Evolutionary conservation across 2,329 filamentous ascomycete genomes (phyloP).

Genomic region (Talaromyces sp.): DNA sequence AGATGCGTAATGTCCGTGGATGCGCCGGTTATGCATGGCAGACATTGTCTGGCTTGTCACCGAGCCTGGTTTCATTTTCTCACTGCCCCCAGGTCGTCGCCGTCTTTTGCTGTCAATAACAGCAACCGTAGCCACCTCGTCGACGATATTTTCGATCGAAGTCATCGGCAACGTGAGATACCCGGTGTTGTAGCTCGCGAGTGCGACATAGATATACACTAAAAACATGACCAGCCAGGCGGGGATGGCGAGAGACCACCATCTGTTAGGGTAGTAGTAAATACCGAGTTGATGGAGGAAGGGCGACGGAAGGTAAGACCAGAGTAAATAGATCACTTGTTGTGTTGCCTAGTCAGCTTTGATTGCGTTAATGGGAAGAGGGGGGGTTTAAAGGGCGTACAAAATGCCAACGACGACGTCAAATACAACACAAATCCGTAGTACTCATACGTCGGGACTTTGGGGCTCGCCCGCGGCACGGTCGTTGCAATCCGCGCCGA

Average conservation of each 20-base stretch:
- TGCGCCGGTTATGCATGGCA: slow-evolving; percentile 29
- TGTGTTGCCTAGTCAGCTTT: neutral
- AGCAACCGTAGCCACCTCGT: slow-evolving; percentile 82
- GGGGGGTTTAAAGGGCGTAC: slow-evolving; percentile 37
- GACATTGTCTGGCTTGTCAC: slow-evolving; percentile 40
- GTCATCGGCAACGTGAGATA: slow-evolving; percentile 77
- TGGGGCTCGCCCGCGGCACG: slow-evolving; percentile 79
- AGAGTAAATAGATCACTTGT: slow-evolving; percentile 61
- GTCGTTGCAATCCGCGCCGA: slow-evolving; percentile 57
- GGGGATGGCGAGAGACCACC: slow-evolving; percentile 94
- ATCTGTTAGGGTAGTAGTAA: slow-evolving; percentile 93
- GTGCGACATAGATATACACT: slow-evolving; percentile 88
- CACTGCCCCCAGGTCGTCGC: slow-evolving; percentile 43
- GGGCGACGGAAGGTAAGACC: slow-evolving; percentile 87
- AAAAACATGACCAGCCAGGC: slow-evolving; percentile 84
- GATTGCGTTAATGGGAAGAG: neutral
- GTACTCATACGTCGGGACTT: slow-evolving; percentile 99
- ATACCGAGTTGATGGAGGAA: slow-evolving; percentile 92
- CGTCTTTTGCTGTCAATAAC: slow-evolving; percentile 69
- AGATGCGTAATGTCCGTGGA: slow-evolving; percentile 4
- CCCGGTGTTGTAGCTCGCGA: slow-evolving; percentile 85
- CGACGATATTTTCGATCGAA: slow-evolving; percentile 83
- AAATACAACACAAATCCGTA: slow-evolving; percentile 98
- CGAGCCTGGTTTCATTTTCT: slow-evolving; percentile 38
- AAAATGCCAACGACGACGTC: slow-evolving; percentile 75